phyloP scores from a whole-genome alignment of 2,329 filamentous ascomycete genomes.

The Colletotrichum australisinense region DNA sequence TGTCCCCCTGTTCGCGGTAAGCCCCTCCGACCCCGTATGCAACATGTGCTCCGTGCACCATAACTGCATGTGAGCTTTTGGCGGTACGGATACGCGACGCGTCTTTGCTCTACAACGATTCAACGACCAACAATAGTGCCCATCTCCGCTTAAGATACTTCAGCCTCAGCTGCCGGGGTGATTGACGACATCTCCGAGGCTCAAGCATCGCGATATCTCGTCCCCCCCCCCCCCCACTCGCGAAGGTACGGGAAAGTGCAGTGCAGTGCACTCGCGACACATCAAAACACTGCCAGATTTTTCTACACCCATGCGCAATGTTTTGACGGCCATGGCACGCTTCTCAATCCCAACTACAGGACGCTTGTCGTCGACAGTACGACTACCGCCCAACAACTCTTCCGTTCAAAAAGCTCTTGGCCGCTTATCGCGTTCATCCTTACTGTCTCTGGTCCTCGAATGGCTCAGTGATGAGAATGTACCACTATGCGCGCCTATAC shows the following conservation, averaged over 20 bases:
- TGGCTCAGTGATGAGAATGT: constrained; percentile 80
- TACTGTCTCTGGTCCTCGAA: constrained; percentile 78
- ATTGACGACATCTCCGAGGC: not conserved
- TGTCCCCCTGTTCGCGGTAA: not conserved
- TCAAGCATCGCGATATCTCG: not conserved
- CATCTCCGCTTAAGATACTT: constrained; percentile 9
- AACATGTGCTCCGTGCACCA: not conserved
- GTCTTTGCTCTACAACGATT: not conserved
- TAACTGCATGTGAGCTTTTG: not conserved
- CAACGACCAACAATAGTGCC: not conserved
- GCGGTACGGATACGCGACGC: constrained; percentile 11
- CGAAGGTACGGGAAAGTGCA: not conserved
- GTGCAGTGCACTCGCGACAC: not conserved
- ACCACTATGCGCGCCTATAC: constrained; percentile 66
- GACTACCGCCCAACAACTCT: constrained; percentile 73
- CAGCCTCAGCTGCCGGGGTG: constrained; percentile 11
- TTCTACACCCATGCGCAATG: not conserved
- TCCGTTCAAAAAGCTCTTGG: constrained; percentile 74
- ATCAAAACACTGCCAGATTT: not conserved
- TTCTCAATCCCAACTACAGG: constrained; percentile 78
- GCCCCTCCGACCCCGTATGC: not conserved
- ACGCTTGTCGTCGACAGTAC: constrained; percentile 77
- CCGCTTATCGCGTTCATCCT: constrained; percentile 77
- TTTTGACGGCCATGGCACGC: constrained; percentile 55
- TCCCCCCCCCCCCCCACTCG: not conserved